phyloP scores from a whole-genome alignment of 106 monocot species.

The Allium cepa region DNA sequence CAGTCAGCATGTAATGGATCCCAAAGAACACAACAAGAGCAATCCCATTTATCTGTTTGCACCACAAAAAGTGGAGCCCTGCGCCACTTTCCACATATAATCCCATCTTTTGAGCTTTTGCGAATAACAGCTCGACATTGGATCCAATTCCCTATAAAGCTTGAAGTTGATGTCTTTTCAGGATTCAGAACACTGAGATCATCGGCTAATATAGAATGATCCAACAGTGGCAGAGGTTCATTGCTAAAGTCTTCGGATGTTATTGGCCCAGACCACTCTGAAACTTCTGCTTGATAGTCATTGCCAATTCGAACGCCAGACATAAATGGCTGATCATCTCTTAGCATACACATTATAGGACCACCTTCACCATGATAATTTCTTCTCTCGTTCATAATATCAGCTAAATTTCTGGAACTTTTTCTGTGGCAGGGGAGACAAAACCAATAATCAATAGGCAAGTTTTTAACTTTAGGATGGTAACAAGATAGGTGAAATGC shows the following conservation, averaged over 20 bases:
- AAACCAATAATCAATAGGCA: slow-evolving; percentile 54
- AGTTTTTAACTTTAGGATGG: slow-evolving; percentile 31
- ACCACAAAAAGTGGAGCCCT: slow-evolving; percentile 35
- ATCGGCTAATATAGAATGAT: too few relatives aligned
- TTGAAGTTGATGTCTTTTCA: not conserved
- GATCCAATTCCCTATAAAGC: not conserved
- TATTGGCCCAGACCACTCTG: slow-evolving; percentile 44
- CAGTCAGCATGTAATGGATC: slow-evolving; percentile 95
- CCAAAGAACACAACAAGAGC: slow-evolving; percentile 79
- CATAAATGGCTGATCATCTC: slow-evolving; percentile 27
- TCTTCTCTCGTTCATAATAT: slow-evolving; percentile 7
- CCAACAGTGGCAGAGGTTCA: too few relatives aligned
- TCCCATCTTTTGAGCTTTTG: not conserved
- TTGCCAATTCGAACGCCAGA: slow-evolving; percentile 55
- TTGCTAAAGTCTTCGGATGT: not conserved
- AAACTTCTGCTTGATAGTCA: slow-evolving; percentile 71
- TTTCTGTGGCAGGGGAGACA: slow-evolving; percentile 58
- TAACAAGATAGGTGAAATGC: slow-evolving; percentile 75
- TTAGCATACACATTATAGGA: slow-evolving; percentile 63
- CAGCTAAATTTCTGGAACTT: slow-evolving; percentile 24
- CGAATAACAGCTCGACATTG: not conserved
- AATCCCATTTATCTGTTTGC: slow-evolving; percentile 95
- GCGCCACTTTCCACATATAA: slow-evolving; percentile 1
- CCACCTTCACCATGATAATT: slow-evolving; percentile 22
- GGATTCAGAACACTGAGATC: slow-evolving; percentile 27